Evolutionary conservation across 805 yeast species (phyloP), one percentile per base, ranked within the genome.

Genomic region (Candida ortonii): DNA sequence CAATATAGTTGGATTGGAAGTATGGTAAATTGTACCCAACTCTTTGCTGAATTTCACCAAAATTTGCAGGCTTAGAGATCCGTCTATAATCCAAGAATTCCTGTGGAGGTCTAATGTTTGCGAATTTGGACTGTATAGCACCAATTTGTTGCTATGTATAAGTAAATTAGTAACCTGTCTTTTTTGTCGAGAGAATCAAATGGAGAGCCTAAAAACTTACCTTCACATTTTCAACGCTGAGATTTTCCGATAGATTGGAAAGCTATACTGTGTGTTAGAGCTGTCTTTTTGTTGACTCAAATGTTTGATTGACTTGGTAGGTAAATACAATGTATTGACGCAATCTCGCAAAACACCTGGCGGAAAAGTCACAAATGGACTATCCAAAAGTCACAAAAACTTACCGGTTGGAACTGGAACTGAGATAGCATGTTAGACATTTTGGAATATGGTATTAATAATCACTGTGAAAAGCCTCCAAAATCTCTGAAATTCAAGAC

Each of bases 51-150:
- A 84, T 68, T 48, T 93, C 98, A 30, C 83, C 79, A 59, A 88
- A 83, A 61, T 87, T 88, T 35, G 76, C 78, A 14, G 99, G 99
- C 59, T 87, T 88, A 22, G 95, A 84, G 43, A 93, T 61, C 58
- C 95, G 80, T 62, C 88, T 84, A 55, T 84, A 64, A 59, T 93
- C 97, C 55, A 93, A 86, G 58, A 93, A 93, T 59, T 93, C 98
- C 61, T 83, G 93, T 25, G 94, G 89, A 22, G 97, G 86, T 55
- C 84, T 81, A 42, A 93, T 61, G 51, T 84, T 76, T 30, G 93
- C 63, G 43, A 88, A 67, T 44, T 80, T 75, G 23, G 70, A 53
- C 55, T 82, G 86, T 31, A 90, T 48, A 3, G 78, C 49, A 19
- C 61, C 64, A 15, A 77, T 38, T 15, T 43, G 50, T 39, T 41